Evolutionary conservation across 345 rosid species (phyloP).

Genomic region (Tarenaya hassleriana): DNA sequence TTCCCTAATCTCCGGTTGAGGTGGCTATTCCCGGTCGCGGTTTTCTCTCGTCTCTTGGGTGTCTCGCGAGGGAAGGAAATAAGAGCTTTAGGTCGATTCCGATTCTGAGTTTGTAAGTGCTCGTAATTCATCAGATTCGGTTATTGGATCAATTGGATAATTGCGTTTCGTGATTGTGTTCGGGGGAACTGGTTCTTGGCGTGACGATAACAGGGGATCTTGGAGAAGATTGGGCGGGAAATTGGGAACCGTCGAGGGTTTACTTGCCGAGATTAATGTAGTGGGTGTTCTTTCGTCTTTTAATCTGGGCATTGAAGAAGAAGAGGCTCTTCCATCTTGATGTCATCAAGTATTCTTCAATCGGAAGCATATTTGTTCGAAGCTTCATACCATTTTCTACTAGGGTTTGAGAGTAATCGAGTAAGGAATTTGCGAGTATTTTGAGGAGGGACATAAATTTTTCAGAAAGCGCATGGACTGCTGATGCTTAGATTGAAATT

Average conservation of each 20-base stretch:
- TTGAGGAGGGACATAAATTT: background rate
- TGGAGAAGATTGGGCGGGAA: background rate
- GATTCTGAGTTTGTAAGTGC: constrained; percentile 1
- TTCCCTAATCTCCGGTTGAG: background rate
- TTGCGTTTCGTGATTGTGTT: constrained; percentile 6
- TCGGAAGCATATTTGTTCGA: too few relatives aligned
- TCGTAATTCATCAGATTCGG: constrained; percentile 4
- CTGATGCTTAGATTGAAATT: background rate
- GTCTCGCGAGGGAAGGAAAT: background rate
- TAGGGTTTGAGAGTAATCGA: too few relatives aligned
- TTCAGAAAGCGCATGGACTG: background rate
- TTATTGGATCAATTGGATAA: constrained; percentile 12
- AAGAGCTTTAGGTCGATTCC: too few relatives aligned
- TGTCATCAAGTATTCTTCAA: too few relatives aligned
- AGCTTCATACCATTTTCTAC: too few relatives aligned
- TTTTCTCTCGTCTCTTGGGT: background rate
- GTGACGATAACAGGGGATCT: constrained; percentile 6
- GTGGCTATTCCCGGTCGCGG: constrained; percentile 6
- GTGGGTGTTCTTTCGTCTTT: background rate
- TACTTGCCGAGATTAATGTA: background rate
- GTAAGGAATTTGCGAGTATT: too few relatives aligned
- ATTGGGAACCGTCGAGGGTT: constrained; percentile 1
- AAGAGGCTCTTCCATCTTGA: background rate
- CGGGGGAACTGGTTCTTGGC: constrained; percentile 5
- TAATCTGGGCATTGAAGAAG: constrained; percentile 8